Evolutionary conservation across 305 asterid species (phyloP).

Genomic region (Rubia balearica): DNA sequence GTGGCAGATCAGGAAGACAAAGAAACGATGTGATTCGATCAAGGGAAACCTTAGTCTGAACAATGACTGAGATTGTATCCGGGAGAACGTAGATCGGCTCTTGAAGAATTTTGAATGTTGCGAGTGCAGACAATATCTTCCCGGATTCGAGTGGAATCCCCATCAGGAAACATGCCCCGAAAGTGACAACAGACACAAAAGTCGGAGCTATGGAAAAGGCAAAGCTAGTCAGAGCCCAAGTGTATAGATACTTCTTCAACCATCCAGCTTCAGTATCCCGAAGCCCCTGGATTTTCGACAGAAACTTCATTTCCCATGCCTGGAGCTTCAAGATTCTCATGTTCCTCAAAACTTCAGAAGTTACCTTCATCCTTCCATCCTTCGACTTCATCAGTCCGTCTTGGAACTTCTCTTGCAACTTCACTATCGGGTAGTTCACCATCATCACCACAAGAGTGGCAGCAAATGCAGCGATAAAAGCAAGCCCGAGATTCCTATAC

Average conservation of each 20-base stretch:
- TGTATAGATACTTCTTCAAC: slow-evolving; percentile 51
- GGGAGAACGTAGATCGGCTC: slow-evolving; percentile 71
- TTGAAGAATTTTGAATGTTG: slow-evolving; percentile 77
- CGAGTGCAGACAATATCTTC: slow-evolving; percentile 74
- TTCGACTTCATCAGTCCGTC: slow-evolving; percentile 63
- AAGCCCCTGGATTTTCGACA: slow-evolving; percentile 45
- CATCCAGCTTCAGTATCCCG: slow-evolving; percentile 60
- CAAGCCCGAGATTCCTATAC: slow-evolving; percentile 63
- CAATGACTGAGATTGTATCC: slow-evolving; percentile 60
- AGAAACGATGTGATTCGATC: slow-evolving; percentile 77
- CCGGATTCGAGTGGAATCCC: slow-evolving; percentile 81
- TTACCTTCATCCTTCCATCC: slow-evolving; percentile 76
- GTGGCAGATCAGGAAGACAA: slow-evolving; percentile 57
- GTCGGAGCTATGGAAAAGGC: slow-evolving; percentile 69
- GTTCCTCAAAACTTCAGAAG: slow-evolving; percentile 78
- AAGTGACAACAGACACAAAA: slow-evolving; percentile 58
- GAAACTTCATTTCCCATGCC: slow-evolving; percentile 84
- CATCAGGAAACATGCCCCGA: slow-evolving; percentile 61
- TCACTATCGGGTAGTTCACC: slow-evolving; percentile 56
- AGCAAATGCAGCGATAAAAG: slow-evolving; percentile 47
- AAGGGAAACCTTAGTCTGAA: slow-evolving; percentile 83
- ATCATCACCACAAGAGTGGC: slow-evolving; percentile 61
- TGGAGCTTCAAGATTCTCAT: slow-evolving; percentile 88
- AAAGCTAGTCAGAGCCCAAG: slow-evolving; percentile 41
- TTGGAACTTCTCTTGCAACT: slow-evolving; percentile 59